Evolutionary conservation across 768 basidiomycete species (phyloP), one percentile per base, ranked within the genome.

Genomic region (Russula virescens): DNA sequence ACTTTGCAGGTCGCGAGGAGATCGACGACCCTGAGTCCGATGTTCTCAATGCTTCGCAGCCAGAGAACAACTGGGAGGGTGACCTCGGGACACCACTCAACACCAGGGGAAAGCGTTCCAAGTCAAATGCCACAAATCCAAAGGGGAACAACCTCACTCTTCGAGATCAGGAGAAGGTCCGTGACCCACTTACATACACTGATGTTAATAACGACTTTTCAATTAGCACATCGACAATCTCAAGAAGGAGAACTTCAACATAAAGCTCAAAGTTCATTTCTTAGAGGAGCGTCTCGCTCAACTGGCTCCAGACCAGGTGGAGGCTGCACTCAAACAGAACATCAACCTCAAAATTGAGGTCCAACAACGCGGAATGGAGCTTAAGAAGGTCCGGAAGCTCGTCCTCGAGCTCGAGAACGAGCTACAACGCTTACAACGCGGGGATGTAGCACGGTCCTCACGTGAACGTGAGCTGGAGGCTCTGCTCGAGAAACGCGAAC

Each of bases 221-320:
- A 23, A 64, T 23, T 6, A 98, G 95, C 91, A 95, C 73, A 92
- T 97, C 71, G 94, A 98, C 75, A 86, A 86, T 65, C 83, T 94
- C 70, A 94, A 96, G 78, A 97, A 95, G 73, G 95, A 98, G 73
- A 96, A 96, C 79, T 98, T 98, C 73, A 89, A 88, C 70, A 87
- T 99, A 72, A 97, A 98, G 74, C 83, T 98, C 55, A 91, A 94
- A 62, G 91, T 98, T 3, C 94, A 97, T 71, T 96, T 97, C 72
- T 83, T 97, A 47, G 92, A 98, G 74, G 94, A 98, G 70, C 87
- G 91, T 49, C 82, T 99, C 18, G 88, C 89, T 2, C 86, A 91
- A 69, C 84, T 94, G 52, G 89, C 91, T 0, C 93, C 94, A 0
- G 94, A 96, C 72, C 89, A 97, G 70, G 89, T 95, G 72, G 90